These are phyloP conservation scores for Pseudozyma hubeiensis DNA, from an alignment of 1,284 basidiomycete species.

Conservation along the genomic window DNA sequence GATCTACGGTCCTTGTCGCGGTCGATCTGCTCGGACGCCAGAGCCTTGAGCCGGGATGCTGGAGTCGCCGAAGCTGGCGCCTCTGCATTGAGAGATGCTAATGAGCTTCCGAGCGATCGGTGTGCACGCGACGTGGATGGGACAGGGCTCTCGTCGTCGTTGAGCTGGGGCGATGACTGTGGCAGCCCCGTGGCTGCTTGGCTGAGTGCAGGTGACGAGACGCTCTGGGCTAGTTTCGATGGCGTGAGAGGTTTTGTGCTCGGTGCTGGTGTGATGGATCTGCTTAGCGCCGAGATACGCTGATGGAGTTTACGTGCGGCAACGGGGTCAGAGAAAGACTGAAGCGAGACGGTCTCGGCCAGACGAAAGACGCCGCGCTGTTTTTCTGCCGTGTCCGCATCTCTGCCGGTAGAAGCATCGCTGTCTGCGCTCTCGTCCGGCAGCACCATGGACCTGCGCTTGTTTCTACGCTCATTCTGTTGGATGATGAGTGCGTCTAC, in stretches of 20 bases:
- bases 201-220: slow-evolving; percentile 31
- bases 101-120: slow-evolving; percentile 27
- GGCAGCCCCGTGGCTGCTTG: slow-evolving; percentile 5
- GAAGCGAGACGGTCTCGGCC: slow-evolving; percentile 55
- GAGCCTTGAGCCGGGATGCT: slow-evolving; percentile 33
- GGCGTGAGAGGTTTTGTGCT: slow-evolving; percentile 32
- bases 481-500: slow-evolving; percentile 62
- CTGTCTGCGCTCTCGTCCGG: slow-evolving; percentile 6
- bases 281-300: slow-evolving; percentile 44
- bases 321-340: slow-evolving; percentile 49
- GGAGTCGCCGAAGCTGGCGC: slow-evolving; percentile 16
- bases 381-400: slow-evolving; percentile 1
- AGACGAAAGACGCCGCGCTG: slow-evolving; percentile 59
- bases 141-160: not conserved
- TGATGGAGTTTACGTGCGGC: slow-evolving; percentile 43
- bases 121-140: slow-evolving; percentile 7
- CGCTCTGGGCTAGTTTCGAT: slow-evolving; percentile 40
- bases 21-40: slow-evolving; percentile 47
- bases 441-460: slow-evolving; percentile 34
- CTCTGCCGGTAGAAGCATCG: not conserved
- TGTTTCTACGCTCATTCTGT: slow-evolving; percentile 35
- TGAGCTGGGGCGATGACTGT: not conserved
- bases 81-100: slow-evolving; percentile 29
- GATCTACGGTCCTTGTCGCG: slow-evolving; percentile 35
- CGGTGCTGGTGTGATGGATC: slow-evolving; percentile 8